Evolutionary conservation across 129 eudicot species (phyloP).

Genomic region (Helichrysum umbraculigerum): DNA sequence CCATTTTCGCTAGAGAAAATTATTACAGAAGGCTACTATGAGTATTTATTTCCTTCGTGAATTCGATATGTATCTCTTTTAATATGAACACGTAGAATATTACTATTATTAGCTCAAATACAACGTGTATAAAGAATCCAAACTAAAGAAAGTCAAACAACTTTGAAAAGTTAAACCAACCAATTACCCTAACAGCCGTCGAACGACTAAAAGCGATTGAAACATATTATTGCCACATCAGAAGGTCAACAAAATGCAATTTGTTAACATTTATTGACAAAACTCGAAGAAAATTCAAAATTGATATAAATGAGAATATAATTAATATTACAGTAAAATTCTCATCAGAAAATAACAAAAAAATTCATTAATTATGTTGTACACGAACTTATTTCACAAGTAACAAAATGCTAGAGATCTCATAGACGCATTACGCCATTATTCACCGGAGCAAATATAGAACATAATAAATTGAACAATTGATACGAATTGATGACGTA

Average conservation of each 20-base stretch:
- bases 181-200: constrained; percentile 24
- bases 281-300: constrained; percentile 5
- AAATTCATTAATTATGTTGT: neutral
- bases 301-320: neutral
- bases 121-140: constrained; percentile 16
- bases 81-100: neutral
- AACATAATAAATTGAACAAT: neutral
- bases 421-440: constrained; percentile 29
- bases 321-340: constrained; percentile 9
- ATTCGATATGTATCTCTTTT: neutral
- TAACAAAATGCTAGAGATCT: constrained; percentile 48
- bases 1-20: neutral
- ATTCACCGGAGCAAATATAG: constrained; percentile 9
- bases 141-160: constrained; percentile 30
- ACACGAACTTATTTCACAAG: neutral
- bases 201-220: constrained; percentile 12
- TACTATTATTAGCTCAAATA: constrained; percentile 12
- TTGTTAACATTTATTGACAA: constrained; percentile 5
- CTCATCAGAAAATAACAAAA: neutral
- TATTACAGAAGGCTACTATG: neutral
- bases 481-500: constrained; percentile 9
- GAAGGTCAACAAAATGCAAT: constrained; percentile 8
- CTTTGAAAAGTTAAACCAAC: constrained; percentile 38
- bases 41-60: neutral
- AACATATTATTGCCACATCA: constrained; percentile 8